phyloP scores from a whole-genome alignment of 2,329 filamentous ascomycete species.

The Xylaria sp. region DNA sequence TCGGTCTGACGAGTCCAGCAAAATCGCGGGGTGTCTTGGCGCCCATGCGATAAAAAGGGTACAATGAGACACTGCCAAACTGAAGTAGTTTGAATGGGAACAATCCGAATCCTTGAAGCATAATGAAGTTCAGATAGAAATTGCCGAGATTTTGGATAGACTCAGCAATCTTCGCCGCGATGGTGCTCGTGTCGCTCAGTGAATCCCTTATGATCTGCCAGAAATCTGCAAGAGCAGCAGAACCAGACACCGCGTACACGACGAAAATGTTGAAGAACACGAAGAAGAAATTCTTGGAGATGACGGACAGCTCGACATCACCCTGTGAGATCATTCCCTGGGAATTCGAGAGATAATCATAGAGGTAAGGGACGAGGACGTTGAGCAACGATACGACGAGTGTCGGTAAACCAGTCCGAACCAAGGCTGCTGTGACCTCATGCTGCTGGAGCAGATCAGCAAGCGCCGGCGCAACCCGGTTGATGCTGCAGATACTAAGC shows the following conservation, averaged over 20 bases:
- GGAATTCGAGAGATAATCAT: constrained; percentile 83
- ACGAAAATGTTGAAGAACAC: constrained; percentile 99
- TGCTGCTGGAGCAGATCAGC: constrained; percentile 63
- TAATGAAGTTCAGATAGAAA: constrained; percentile 92
- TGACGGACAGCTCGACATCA: constrained; percentile 87
- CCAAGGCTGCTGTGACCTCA: constrained; percentile 64
- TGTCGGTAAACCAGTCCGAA: constrained; percentile 85
- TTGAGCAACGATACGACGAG: constrained; percentile 81
- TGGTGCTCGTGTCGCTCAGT: constrained; percentile 70
- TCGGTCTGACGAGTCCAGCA: constrained; percentile 73
- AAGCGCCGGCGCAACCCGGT: constrained; percentile 64
- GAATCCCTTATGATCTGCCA: constrained; percentile 65
- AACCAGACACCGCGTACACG: constrained; percentile 83
- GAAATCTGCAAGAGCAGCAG: constrained; percentile 64
- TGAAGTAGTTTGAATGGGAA: constrained; percentile 90
- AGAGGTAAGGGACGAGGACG: constrained; percentile 84
- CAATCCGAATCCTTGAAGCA: constrained; percentile 87
- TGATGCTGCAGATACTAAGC: constrained; percentile 75
- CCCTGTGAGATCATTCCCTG: constrained; percentile 95
- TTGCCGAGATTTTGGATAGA: constrained; percentile 69
- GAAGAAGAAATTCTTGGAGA: constrained; percentile 99
- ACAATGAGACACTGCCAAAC: constrained; percentile 77
- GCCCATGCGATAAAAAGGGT: constrained; percentile 70
- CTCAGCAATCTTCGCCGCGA: constrained; percentile 68
- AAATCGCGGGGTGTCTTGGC: constrained; percentile 88